phyloP scores from a whole-genome alignment of 169 alveolate species.

The Plasmodium reichenowi region DNA sequence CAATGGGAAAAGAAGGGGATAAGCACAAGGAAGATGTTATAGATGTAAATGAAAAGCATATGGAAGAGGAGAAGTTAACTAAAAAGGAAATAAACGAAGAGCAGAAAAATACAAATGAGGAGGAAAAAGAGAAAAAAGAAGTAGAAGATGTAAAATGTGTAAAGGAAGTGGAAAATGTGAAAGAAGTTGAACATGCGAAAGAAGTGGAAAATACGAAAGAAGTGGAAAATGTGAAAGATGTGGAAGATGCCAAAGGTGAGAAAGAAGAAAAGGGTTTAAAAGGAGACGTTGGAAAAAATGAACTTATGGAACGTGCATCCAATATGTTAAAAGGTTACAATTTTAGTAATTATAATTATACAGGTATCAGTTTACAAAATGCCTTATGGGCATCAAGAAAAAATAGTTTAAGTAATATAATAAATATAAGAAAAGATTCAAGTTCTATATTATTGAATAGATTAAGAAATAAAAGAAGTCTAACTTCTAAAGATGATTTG shows the following conservation, averaged over 20 bases:
- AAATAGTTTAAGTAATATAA: slow-evolving; percentile 50
- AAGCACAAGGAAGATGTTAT: background rate
- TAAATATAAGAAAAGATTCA: slow-evolving; percentile 60
- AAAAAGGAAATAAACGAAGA: background rate
- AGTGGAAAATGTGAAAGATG: slow-evolving; percentile 1
- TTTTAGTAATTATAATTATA: slow-evolving; percentile 14
- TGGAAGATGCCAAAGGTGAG: background rate
- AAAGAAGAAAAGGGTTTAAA: background rate
- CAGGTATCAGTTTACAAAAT: slow-evolving; percentile 15
- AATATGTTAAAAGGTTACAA: slow-evolving; percentile 29
- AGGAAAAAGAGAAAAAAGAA: slow-evolving; percentile 5
- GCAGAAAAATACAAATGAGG: background rate
- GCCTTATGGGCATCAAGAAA: slow-evolving; percentile 39
- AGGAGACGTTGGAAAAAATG: background rate
- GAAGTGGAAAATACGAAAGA: background rate
- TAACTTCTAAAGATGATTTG: slow-evolving; percentile 46
- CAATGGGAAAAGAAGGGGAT: background rate
- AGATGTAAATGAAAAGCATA: background rate
- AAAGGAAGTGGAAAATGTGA: background rate
- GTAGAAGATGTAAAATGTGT: background rate
- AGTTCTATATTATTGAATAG: slow-evolving; percentile 30
- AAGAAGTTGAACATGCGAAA: background rate
- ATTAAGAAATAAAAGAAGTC: slow-evolving; percentile 70
- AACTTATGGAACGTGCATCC: slow-evolving; percentile 2
- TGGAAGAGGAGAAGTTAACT: too few relatives aligned